Base-by-base conservation (phyloP, 768 basidiomycete genomes). In the Trametes cinnabarina region DNA sequence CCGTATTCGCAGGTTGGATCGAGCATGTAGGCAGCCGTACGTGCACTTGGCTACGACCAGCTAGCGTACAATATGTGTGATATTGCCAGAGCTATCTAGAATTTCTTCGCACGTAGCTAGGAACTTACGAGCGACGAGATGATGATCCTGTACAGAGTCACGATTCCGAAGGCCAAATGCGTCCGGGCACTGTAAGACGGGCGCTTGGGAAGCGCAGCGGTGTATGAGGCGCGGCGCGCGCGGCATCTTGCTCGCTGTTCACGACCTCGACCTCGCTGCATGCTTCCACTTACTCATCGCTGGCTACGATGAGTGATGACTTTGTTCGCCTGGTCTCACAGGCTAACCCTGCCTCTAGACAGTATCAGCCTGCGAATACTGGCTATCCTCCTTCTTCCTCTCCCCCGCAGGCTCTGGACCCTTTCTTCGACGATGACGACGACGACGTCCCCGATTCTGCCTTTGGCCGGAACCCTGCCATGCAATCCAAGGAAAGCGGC, bases 371-470 rank as follows among this genome's bases (percentile, higher is more conserved):
- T 58, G 77, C 85, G 14, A 77, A 77, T 68, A 74, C 76, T 66
- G 79, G 80, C 50, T 87, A 88, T 69, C 86, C 87, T 15, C 86
- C 87, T 26, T 76, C 82, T 43, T 72, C 74, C 20, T 62, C 62
- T 14, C 60, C 54, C 23, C 61, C 55, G 8, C 58, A 63, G 26
- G 63, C 63, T 47, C 77, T 93, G 73, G 91, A 93, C 72, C 90
- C 89, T n/a, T 93, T 93, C 71, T 93, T 93, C 72, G 88, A 90
- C 71, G 91, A 92, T 69, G 89, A 91, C 71, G 70, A 71, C 57
- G 70, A 71, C 57, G 83, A 86, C 58, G 65, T 76, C 28, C 82
- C 84, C 15, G 86, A 88, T 71, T 85, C 85, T 19, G 83, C 82
- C n/a, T 88, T 88, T 71, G 82, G 82, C 48, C 66, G 68, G 37